phyloP scores from a whole-genome alignment of 179 eudicot genomes.

The Vitellaria paradoxa region DNA sequence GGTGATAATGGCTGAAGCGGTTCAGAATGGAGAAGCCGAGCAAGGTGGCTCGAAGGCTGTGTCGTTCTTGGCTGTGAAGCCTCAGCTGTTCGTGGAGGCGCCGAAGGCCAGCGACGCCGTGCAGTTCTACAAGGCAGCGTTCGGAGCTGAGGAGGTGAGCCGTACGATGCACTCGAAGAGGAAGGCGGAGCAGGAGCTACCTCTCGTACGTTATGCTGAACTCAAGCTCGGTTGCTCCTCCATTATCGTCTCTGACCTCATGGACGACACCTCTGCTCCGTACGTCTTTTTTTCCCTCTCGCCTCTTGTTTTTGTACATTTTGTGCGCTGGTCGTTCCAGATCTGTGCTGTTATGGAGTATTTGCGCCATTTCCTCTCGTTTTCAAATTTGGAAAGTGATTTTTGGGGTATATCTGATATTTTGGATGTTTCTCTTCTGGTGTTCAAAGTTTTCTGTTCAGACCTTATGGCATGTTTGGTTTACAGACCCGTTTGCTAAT shows the following conservation, averaged over 20 bases:
- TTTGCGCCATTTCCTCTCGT: too few species aligned
- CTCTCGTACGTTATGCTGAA: conserved; percentile 67
- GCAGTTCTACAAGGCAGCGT: conserved; percentile 77
- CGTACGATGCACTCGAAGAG: conserved; percentile 64
- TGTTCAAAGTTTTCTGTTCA: too few species aligned
- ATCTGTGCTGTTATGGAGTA: too few species aligned
- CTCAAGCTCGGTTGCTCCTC: conserved; percentile 51
- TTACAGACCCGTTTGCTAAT: too few species aligned
- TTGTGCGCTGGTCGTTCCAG: too few species aligned
- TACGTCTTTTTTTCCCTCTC: conserved; percentile 23
- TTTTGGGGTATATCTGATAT: too few species aligned
- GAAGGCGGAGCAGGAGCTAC: conserved; percentile 85
- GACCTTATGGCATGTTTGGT: too few species aligned
- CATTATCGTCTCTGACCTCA: conserved; percentile 53
- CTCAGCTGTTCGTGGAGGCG: conserved; percentile 57
- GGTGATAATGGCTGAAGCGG: conserved; percentile 33
- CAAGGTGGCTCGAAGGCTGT: conserved; percentile 31
- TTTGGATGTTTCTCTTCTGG: too few species aligned
- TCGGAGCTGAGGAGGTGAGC: conserved; percentile 72
- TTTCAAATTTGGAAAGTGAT: too few species aligned
- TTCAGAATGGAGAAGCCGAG: conserved; percentile 37
- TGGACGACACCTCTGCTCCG: conserved; percentile 44
- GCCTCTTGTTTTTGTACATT: too few species aligned
- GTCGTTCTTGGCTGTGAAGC: conserved; percentile 55
- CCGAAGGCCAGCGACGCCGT: conserved; percentile 76